Percentiles rank a stretch among this genome's conserved stretches.
phyloP scores from a whole-genome alignment of 2,329 filamentous ascomycete species.

The Grosmannia clavigera region DNA sequence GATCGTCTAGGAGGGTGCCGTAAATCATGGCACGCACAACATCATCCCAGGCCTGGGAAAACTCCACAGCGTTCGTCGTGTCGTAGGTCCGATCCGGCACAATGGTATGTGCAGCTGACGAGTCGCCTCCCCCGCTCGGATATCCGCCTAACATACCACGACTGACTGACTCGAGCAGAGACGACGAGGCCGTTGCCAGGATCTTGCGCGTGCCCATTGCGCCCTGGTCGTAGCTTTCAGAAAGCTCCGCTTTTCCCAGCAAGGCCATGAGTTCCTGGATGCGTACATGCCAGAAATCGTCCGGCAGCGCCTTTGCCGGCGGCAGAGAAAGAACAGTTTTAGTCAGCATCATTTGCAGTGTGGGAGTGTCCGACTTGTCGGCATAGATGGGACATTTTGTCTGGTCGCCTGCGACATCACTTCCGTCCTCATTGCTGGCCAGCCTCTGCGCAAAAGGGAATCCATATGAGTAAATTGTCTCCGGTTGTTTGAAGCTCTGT shows the following conservation, averaged over 20 bases:
- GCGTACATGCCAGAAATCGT: constrained; percentile 53
- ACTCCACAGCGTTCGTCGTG: constrained; percentile 41
- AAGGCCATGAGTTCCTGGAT: constrained; percentile 47
- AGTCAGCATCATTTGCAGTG: constrained; percentile 56
- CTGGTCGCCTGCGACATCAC: background rate
- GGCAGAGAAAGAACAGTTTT: constrained; percentile 54
- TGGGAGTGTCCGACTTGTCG: constrained; percentile 39
- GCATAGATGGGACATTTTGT: constrained; percentile 13
- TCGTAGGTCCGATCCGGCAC: constrained; percentile 34
- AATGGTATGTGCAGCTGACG: background rate
- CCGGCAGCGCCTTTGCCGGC: constrained; percentile 48
- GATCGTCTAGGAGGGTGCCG: constrained; percentile 50
- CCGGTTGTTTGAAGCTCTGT: constrained; percentile 54
- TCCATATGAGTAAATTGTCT: constrained; percentile 54
- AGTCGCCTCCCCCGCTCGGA: constrained; percentile 11
- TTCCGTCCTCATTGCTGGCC: background rate
- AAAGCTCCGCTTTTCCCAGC: constrained; percentile 56
- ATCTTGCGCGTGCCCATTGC: constrained; percentile 63
- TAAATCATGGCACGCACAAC: constrained; percentile 55
- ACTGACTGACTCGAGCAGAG: constrained; percentile 56
- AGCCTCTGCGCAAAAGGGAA: constrained; percentile 43
- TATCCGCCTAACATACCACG: constrained; percentile 55
- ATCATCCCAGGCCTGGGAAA: constrained; percentile 54
- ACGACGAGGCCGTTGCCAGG: constrained; percentile 57
- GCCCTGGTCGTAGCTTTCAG: constrained; percentile 74